Percentiles rank a stretch among this genome's conserved stretches.
Conservation (phyloP, 148 eudicot species). For the Chenopodium formosanum region DNA sequence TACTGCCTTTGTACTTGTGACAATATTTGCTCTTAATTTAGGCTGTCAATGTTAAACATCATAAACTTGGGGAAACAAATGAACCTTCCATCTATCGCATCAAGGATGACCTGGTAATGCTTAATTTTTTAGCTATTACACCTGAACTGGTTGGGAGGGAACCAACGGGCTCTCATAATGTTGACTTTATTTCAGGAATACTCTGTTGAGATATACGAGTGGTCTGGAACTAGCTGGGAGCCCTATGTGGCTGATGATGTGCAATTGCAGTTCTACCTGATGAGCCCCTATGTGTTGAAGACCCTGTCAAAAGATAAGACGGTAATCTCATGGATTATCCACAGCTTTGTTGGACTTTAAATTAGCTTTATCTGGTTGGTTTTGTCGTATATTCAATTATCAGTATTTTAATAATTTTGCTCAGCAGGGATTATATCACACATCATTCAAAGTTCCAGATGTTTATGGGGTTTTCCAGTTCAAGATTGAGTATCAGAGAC, state of each 20-base stretch:
- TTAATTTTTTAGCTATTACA: neutral
- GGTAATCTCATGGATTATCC: constrained; percentile 18
- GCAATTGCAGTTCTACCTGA: constrained; percentile 76
- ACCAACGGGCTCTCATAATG: constrained; percentile 2
- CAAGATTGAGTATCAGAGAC: constrained; percentile 35
- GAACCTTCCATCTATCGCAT: constrained; percentile 86
- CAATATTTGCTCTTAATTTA: constrained; percentile 19
- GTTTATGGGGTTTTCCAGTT: constrained; percentile 36
- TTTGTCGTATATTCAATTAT: neutral
- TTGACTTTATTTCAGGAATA: constrained; percentile 53
- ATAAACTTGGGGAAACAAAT: constrained; percentile 66
- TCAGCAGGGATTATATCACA: constrained; percentile 30
- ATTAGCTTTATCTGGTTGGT: neutral
- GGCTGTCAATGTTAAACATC: constrained; percentile 79
- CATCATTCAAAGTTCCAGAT: constrained; percentile 35
- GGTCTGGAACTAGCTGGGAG: constrained; percentile 89
- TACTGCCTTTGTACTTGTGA: neutral
- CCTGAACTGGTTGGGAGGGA: constrained; percentile 5
- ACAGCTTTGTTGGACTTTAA: neutral
- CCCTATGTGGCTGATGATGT: constrained; percentile 71
- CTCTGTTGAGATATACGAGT: constrained; percentile 75
- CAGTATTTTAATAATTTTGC: neutral
- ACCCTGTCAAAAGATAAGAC: constrained; percentile 47
- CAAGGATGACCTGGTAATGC: constrained; percentile 78
- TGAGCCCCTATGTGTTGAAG: constrained; percentile 96